Evolutionary conservation across 2,329 filamentous ascomycete species (phyloP).

Genomic region (Alternaria conjuncta): DNA sequence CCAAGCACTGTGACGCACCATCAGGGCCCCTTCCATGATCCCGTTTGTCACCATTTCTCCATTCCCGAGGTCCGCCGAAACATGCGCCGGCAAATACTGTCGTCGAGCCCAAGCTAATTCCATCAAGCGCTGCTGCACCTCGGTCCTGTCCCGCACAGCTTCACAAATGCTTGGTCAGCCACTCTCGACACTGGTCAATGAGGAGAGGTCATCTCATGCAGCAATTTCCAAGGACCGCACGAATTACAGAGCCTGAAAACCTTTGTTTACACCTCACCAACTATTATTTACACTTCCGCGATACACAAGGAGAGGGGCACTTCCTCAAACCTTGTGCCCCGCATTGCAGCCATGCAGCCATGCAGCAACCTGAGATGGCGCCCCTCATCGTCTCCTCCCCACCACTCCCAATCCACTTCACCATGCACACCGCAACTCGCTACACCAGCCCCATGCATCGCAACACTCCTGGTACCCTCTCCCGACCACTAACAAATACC

Average conservation of each 20-base stretch:
- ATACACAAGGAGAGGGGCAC: conserved; percentile 12
- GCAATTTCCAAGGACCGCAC: not conserved
- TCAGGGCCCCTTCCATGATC: not conserved
- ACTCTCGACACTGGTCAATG: not conserved
- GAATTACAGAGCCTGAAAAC: not conserved
- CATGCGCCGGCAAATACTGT: not conserved
- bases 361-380: conserved; percentile 8
- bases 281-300: not conserved
- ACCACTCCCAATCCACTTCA: conserved; percentile 14
- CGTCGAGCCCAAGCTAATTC: conserved; percentile 1
- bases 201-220: not conserved
- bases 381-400: conserved; percentile 7
- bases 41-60: not conserved
- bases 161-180: conserved; percentile 1
- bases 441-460: conserved; percentile 3
- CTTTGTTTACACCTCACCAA: not conserved
- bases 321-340: conserved; percentile 15
- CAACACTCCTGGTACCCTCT: not conserved
- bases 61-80: not conserved
- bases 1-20: conserved; percentile 11
- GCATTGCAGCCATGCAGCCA: conserved; percentile 15
- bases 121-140: conserved; percentile 3
- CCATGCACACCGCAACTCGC: conserved; percentile 27
- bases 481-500: conserved; percentile 15
- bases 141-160: not conserved